phyloP scores from a whole-genome alignment of 2,329 filamentous ascomycete species.

The Aspergillus pseudoviridinutans region DNA sequence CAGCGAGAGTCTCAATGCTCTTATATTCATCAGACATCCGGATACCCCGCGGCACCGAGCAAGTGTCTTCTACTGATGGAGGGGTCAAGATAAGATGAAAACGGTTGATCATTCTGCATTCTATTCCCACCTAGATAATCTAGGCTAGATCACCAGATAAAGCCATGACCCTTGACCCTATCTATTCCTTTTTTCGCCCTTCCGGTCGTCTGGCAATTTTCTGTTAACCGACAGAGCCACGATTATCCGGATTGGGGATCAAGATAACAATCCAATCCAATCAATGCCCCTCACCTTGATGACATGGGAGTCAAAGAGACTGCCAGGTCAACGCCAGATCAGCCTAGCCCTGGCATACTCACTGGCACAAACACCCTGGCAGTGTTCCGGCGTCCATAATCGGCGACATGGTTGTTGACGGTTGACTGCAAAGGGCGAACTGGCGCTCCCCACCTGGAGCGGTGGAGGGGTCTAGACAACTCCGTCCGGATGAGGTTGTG shows the following conservation, averaged over 20 bases:
- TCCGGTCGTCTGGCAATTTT: constrained; percentile 7
- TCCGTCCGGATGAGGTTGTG: constrained; percentile 2
- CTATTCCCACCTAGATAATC: too few species aligned
- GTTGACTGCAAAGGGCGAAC: constrained; percentile 2
- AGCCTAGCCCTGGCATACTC: background rate
- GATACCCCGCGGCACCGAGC: background rate
- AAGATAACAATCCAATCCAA: constrained; percentile 5
- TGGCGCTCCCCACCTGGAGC: constrained; percentile 2
- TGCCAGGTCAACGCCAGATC: background rate
- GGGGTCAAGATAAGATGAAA: background rate
- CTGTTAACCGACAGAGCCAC: constrained; percentile 17
- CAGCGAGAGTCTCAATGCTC: background rate
- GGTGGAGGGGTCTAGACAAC: constrained; percentile 8
- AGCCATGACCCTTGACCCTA: background rate
- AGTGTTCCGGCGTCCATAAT: constrained; percentile 10
- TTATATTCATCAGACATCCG: background rate
- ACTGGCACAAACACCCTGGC: background rate
- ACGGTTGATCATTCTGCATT: background rate
- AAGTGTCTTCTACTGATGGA: background rate
- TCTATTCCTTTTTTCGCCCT: background rate
- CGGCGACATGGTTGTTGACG: background rate
- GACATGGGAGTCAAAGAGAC: constrained; percentile 10
- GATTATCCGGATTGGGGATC: constrained; percentile 14
- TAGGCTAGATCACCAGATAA: background rate
- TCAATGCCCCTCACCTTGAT: constrained; percentile 8